Conservation (phyloP, 371 early-diverging fungal genomes). For the Massospora cicadina region DNA sequence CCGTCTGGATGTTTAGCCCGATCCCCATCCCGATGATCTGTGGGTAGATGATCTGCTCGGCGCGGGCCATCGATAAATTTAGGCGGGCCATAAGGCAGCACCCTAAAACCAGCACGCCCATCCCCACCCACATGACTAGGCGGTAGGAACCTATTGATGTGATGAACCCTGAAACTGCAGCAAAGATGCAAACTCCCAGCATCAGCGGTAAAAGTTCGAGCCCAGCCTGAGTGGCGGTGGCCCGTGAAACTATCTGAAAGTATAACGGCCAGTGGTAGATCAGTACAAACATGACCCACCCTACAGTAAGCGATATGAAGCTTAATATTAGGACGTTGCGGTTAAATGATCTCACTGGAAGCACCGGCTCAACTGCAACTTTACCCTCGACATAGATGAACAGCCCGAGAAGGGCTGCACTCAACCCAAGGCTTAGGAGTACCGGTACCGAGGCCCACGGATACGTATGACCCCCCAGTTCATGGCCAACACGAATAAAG, state of each 20-base stretch:
- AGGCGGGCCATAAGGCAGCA: background rate
- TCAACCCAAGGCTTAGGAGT: background rate
- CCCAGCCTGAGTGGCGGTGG: background rate
- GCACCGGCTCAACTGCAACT: slow-evolving; percentile 2
- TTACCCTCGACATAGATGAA: background rate
- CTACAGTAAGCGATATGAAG: background rate
- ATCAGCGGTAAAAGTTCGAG: background rate
- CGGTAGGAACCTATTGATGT: background rate
- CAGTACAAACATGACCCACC: background rate
- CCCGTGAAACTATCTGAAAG: background rate
- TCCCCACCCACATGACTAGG: background rate
- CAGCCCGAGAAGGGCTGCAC: background rate
- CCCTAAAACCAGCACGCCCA: background rate
- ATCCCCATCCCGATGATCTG: background rate
- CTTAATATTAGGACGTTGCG: background rate
- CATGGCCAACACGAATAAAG: background rate
- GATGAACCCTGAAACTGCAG: background rate
- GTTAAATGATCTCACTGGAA: background rate
- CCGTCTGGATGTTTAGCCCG: slow-evolving; percentile 1
- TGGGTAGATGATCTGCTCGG: slow-evolving; percentile 3
- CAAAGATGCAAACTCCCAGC: slow-evolving; percentile 3
- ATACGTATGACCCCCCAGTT: slow-evolving; percentile 9
- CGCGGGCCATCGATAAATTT: background rate
- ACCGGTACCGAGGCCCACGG: slow-evolving; percentile 4
- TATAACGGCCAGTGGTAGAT: slow-evolving; percentile 6